Evolutionary conservation across 495 filamentous ascomycete species (phyloP).

Genomic region (Clohesyomyces aquaticus): DNA sequence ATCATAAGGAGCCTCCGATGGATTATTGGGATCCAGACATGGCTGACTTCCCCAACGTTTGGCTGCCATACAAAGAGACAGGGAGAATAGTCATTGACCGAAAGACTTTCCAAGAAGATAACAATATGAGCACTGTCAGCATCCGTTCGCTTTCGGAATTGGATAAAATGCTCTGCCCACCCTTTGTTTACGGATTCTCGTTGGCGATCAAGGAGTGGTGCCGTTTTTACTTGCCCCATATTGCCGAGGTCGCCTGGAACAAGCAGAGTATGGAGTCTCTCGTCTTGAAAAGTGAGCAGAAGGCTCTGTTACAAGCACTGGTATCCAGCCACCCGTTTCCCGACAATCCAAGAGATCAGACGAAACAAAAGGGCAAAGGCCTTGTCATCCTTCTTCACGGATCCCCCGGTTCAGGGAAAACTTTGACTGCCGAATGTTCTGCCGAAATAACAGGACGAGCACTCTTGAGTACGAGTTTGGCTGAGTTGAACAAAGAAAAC

Average conservation of each 20-base stretch:
- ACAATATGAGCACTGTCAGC: constrained; percentile 5
- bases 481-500: constrained; percentile 34
- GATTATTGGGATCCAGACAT: constrained; percentile 41
- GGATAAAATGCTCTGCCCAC: constrained; percentile 51
- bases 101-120: constrained; percentile 49
- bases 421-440: constrained; percentile 33
- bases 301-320: constrained; percentile 25
- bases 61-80: constrained; percentile 38
- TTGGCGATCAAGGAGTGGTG: constrained; percentile 38
- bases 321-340: constrained; percentile 30
- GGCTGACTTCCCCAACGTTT: constrained; percentile 33
- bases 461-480: constrained; percentile 23
- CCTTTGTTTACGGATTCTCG: constrained; percentile 46
- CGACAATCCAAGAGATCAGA: constrained; percentile 32
- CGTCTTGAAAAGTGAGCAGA: constrained; percentile 26
- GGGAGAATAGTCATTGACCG: constrained; percentile 47
- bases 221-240: constrained; percentile 30
- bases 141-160: constrained; percentile 1
- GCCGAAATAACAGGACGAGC: constrained; percentile 17
- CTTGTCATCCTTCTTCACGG: constrained; percentile 38
- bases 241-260: constrained; percentile 30
- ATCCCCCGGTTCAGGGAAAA: constrained; percentile 37
- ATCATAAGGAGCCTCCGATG: constrained; percentile 42
- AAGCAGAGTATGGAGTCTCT: constrained; percentile 28
- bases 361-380: constrained; percentile 37